Evolutionary conservation across 106 monocot genomes (phyloP).

Genomic region (Agapanthus africanus): DNA sequence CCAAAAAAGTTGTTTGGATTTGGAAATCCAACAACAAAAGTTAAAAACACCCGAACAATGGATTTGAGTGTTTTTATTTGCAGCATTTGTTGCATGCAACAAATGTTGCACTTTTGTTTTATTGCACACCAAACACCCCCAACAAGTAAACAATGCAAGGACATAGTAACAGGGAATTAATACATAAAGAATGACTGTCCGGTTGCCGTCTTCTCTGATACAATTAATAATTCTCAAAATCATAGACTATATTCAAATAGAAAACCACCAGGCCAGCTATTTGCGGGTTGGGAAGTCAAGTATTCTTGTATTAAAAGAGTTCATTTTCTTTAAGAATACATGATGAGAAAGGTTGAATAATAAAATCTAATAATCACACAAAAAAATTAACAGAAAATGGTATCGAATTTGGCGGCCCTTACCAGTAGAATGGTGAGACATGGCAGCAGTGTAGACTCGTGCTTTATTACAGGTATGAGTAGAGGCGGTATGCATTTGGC

Average conservation of each 20-base stretch:
- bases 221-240: neutral
- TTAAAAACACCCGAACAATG: no score
- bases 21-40: no score
- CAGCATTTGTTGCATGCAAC: no score
- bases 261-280: neutral
- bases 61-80: no score
- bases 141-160: no score
- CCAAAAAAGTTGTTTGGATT: no score
- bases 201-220: neutral
- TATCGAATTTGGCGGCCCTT: constrained; percentile 15
- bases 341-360: neutral
- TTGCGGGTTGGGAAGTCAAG: neutral
- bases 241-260: neutral
- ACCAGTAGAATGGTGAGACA: constrained; percentile 61
- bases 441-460: constrained; percentile 48
- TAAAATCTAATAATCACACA: neutral
- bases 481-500: constrained; percentile 54
- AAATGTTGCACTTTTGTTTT: no score
- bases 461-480: constrained; percentile 66
- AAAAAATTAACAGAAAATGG: neutral
- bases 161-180: neutral
- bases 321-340: neutral
- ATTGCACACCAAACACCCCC: no score
- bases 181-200: neutral
- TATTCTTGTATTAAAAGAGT: neutral